Evolutionary conservation across 2,329 filamentous ascomycete genomes (phyloP).

Genomic region (Rhynchosporium graminicola): DNA sequence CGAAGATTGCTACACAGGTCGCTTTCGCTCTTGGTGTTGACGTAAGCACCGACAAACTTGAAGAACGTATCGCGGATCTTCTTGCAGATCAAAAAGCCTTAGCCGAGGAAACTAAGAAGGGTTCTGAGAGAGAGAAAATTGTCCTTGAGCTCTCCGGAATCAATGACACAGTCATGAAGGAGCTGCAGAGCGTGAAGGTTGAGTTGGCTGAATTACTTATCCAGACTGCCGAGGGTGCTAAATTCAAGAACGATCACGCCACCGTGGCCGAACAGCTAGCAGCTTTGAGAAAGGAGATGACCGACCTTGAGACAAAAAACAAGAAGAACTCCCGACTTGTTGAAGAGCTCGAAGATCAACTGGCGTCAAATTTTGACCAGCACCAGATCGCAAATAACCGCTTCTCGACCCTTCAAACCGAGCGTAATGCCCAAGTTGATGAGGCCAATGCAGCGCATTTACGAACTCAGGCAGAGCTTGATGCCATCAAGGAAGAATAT

Average conservation of each 20-base stretch:
- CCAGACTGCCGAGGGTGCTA: conserved; percentile 47
- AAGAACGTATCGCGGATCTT: conserved; percentile 60
- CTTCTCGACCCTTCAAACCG: conserved; percentile 76
- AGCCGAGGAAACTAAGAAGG: conserved; percentile 57
- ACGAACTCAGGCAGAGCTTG: conserved; percentile 68
- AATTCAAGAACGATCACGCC: conserved; percentile 46
- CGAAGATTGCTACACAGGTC: conserved; percentile 64
- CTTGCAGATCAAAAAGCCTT: conserved; percentile 62
- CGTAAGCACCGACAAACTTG: conserved; percentile 67
- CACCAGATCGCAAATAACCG: conserved; percentile 84
- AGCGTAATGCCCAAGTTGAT: conserved; percentile 74
- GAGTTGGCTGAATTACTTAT: conserved; percentile 56
- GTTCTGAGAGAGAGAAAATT: conserved; percentile 56
- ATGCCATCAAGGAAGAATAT: conserved; percentile 68
- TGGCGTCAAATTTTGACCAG: conserved; percentile 93
- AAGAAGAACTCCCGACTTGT: conserved; percentile 90
- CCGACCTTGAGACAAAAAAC: conserved; percentile 66
- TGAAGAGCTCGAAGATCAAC: conserved; percentile 94
- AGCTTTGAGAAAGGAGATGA: conserved; percentile 66
- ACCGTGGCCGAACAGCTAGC: conserved; percentile 58
- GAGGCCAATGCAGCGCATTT: conserved; percentile 69
- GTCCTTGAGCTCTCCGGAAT: conserved; percentile 57
- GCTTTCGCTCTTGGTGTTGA: conserved; percentile 61
- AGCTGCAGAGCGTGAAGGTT: conserved; percentile 62
- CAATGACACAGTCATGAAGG: conserved; percentile 59